A percentile compares a stretch with the other conserved stretches of the same genome.
These are phyloP conservation scores for Penicillium samsonianum DNA, from an alignment of 495 filamentous ascomycete species.

Conservation along the genomic window DNA sequence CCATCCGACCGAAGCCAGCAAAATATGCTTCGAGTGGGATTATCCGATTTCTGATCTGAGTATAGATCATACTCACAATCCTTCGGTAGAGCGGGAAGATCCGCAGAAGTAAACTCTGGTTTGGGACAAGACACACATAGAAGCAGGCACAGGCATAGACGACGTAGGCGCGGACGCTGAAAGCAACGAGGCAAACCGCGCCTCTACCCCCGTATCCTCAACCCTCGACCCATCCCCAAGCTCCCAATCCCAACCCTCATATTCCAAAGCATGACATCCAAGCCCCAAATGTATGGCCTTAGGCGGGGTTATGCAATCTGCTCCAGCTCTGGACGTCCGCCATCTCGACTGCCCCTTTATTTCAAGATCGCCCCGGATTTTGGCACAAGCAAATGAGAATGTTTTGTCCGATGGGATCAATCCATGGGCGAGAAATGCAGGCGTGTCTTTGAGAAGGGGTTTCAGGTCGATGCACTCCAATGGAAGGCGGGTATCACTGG, in stretches of 20 bases:
- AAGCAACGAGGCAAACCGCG: background rate
- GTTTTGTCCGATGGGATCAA: background rate
- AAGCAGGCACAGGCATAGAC: background rate
- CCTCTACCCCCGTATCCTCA: background rate
- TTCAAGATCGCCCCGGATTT: background rate
- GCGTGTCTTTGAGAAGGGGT: constrained; percentile 1
- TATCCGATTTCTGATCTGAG: background rate
- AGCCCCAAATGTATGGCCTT: constrained; percentile 14
- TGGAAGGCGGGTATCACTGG: background rate
- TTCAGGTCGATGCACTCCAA: background rate
- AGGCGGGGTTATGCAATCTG: background rate
- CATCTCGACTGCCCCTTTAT: background rate
- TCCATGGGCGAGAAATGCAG: background rate
- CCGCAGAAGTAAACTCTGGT: background rate
- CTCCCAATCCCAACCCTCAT: background rate
- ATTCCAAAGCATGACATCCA: background rate
- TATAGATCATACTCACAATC: constrained; percentile 2
- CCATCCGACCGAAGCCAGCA: background rate
- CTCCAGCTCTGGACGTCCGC: background rate
- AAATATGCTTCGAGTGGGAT: background rate
- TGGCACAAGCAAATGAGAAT: background rate
- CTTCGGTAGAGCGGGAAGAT: background rate
- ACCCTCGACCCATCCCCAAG: background rate
- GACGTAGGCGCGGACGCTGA: background rate
- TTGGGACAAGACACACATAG: background rate